Evolutionary conservation across 1,284 basidiomycete species (phyloP).

Genomic region (Salmacisia buchloeana): DNA sequence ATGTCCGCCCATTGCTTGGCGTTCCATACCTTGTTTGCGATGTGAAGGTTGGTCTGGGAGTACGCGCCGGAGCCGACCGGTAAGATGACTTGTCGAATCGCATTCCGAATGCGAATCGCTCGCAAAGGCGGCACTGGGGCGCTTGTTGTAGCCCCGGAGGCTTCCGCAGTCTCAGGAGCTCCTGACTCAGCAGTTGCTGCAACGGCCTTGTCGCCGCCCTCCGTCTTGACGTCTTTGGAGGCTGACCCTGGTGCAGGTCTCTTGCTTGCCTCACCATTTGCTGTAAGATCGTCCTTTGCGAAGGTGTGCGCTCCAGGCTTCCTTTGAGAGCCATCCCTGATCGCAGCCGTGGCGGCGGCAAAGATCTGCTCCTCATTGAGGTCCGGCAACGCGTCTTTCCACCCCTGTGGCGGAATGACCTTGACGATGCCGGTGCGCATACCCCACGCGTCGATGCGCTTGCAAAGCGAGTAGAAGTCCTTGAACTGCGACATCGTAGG

Average conservation of each 20-base stretch:
- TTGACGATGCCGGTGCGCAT: constrained; percentile 49
- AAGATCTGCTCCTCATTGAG: constrained; percentile 17
- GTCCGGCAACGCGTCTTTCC: constrained; percentile 38
- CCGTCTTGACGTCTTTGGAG: not conserved
- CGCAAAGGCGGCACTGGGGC: constrained; percentile 19
- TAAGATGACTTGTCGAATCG: constrained; percentile 45
- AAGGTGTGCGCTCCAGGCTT: too few relatives aligned
- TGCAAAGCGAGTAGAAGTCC: constrained; percentile 46
- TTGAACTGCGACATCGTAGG: constrained; percentile 47
- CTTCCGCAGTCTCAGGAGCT: not conserved
- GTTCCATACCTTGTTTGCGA: constrained; percentile 41
- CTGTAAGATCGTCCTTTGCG: too few relatives aligned
- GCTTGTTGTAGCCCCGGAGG: not conserved
- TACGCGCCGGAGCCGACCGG: constrained; percentile 44
- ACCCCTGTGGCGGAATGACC: constrained; percentile 43
- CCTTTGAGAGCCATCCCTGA: too few relatives aligned
- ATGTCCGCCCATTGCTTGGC: constrained; percentile 47
- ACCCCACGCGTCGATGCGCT: constrained; percentile 46
- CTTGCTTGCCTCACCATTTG: too few relatives aligned
- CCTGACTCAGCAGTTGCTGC: not conserved
- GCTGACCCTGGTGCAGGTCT: not conserved
- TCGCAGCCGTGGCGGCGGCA: not conserved
- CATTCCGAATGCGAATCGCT: constrained; percentile 42
- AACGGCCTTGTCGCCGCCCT: not conserved
- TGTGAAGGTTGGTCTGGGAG: constrained; percentile 46